phyloP scores from a whole-genome alignment of 2,329 filamentous ascomycete genomes.

The Colletotrichum agaves region DNA sequence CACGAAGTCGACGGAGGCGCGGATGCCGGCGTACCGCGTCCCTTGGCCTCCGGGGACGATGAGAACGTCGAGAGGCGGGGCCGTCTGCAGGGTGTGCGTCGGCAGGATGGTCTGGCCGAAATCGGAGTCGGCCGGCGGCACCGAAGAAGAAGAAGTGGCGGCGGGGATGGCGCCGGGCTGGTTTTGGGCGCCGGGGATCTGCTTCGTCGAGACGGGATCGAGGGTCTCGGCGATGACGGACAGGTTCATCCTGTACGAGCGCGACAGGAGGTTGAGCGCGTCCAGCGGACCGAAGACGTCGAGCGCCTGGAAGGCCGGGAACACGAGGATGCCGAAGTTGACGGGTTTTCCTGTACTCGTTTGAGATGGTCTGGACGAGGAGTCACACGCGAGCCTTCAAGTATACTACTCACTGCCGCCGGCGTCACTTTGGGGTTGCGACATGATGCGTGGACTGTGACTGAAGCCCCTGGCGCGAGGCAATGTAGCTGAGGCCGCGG shows the following conservation, averaged over 20 bases:
- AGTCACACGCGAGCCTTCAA: not conserved
- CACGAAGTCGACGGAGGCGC: slow-evolving; percentile 54
- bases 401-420: slow-evolving; percentile 24
- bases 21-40: slow-evolving; percentile 43
- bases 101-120: slow-evolving; percentile 39
- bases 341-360: slow-evolving; percentile 24
- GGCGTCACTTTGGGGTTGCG: not conserved
- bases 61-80: slow-evolving; percentile 63
- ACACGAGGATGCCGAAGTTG: slow-evolving; percentile 48
- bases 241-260: slow-evolving; percentile 33
- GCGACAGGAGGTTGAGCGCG: slow-evolving; percentile 44
- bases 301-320: slow-evolving; percentile 50
- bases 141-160: not conserved
- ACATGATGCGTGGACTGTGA: not conserved
- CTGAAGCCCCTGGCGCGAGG: not conserved
- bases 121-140: slow-evolving; percentile 7
- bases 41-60: slow-evolving; percentile 66
- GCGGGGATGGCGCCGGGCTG: slow-evolving; percentile 18
- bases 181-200: not conserved
- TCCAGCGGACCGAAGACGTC: slow-evolving; percentile 53
- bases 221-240: slow-evolving; percentile 36
- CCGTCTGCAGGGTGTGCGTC: slow-evolving; percentile 54
- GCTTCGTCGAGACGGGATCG: slow-evolving; percentile 35
- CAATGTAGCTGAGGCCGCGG: not conserved
- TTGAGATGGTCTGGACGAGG: too few relatives aligned